Conservation (phyloP, 208 protist genomes). For the Wallacemonas sp. region DNA sequence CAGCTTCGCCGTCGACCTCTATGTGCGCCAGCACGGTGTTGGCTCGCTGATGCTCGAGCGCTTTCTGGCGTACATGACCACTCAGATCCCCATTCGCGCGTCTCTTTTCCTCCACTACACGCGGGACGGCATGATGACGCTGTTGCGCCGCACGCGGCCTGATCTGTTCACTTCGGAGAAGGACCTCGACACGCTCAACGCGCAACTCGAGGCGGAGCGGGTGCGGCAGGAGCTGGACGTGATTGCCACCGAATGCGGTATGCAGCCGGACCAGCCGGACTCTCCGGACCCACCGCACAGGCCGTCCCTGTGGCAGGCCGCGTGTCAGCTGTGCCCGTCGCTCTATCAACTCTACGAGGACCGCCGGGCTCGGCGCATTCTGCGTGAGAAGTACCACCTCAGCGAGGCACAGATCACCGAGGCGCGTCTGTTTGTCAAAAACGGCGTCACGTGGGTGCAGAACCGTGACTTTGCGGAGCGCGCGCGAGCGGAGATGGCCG, state of each 20-base stretch:
- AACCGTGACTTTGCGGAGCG: neutral
- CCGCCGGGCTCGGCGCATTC: neutral
- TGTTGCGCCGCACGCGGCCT: constrained; percentile 23
- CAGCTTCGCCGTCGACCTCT: constrained; percentile 59
- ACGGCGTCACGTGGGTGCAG: constrained; percentile 14
- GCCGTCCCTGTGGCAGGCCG: neutral
- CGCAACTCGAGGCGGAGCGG: neutral
- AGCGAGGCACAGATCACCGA: constrained; percentile 9
- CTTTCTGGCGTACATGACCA: constrained; percentile 57
- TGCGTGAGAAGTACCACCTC: constrained; percentile 16
- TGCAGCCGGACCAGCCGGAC: neutral
- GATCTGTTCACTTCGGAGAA: constrained; percentile 9
- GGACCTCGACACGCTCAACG: constrained; percentile 22
- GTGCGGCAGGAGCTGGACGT: constrained; percentile 7
- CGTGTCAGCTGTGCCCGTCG: neutral
- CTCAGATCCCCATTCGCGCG: constrained; percentile 49
- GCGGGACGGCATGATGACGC: constrained; percentile 23
- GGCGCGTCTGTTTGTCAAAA: constrained; percentile 13
- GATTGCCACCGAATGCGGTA: constrained; percentile 4
- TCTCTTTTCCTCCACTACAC: constrained; percentile 62
- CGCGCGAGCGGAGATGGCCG: neutral
- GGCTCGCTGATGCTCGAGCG: constrained; percentile 52
- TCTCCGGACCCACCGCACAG: neutral
- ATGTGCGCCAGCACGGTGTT: constrained; percentile 59
- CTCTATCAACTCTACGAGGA: constrained; percentile 19